These are phyloP conservation scores for Cryphonectria nitschkei DNA, from an alignment of 2,329 filamentous ascomycete genomes.

Conservation along the genomic window DNA sequence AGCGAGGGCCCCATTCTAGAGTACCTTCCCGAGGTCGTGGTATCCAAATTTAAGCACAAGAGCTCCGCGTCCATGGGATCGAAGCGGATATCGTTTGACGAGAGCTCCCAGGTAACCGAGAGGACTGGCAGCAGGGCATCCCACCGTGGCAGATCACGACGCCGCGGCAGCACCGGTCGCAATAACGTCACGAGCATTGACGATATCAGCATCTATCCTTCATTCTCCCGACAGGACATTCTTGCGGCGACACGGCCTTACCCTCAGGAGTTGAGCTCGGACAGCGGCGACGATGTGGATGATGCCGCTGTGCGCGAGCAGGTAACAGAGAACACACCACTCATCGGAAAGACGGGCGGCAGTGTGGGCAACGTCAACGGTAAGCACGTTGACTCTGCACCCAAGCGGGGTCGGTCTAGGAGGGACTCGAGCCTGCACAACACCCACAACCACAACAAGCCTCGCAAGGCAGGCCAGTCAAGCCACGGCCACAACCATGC, in stretches of 20 bases:
- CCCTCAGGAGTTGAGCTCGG: constrained; percentile 43
- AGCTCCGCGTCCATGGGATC: constrained; percentile 31
- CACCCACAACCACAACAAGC: constrained; percentile 80
- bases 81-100: constrained; percentile 29
- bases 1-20: constrained; percentile 63
- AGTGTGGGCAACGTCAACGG: constrained; percentile 35
- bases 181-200: constrained; percentile 68
- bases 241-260: constrained; percentile 77
- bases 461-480: constrained; percentile 63
- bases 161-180: constrained; percentile 52
- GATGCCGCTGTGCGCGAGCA: constrained; percentile 35
- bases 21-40: constrained; percentile 63
- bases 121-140: constrained; percentile 33
- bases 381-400: constrained; percentile 35
- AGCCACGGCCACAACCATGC: constrained; percentile 77
- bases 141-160: constrained; percentile 46
- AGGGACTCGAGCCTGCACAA: constrained; percentile 64
- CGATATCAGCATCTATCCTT: constrained; percentile 83
- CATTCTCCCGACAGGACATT: constrained; percentile 89
- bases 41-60: constrained; percentile 51
- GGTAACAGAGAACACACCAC: constrained; percentile 44
- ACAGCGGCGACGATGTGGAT: constrained; percentile 25
- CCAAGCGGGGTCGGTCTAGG: constrained; percentile 38
- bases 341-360: constrained; percentile 36
- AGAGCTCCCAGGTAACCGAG: constrained; percentile 37